phyloP scores from a whole-genome alignment of 2,329 filamentous ascomycete species.

The Penicillium sp. region DNA sequence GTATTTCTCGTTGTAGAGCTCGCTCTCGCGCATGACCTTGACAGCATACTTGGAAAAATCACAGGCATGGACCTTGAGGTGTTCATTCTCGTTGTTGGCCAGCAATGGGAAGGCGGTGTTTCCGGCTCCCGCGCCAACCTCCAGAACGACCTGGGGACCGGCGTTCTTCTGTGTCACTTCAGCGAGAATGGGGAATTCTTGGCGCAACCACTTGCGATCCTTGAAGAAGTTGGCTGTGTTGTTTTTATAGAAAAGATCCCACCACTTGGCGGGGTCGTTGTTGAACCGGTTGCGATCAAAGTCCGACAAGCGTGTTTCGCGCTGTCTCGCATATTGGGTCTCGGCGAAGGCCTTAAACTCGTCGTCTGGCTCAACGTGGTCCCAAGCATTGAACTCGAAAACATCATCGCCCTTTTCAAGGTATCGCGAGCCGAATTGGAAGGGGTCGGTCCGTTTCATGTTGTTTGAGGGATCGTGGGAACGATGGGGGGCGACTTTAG shows the following conservation, averaged over 20 bases:
- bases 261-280: conserved; percentile 87
- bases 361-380: conserved; percentile 91
- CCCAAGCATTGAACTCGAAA: conserved; percentile 98
- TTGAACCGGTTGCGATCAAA: conserved; percentile 94
- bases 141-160: conserved; percentile 69
- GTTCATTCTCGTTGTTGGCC: conserved; percentile 75
- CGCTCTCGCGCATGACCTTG: conserved; percentile 80
- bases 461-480: conserved; percentile 69
- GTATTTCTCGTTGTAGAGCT: conserved; percentile 66
- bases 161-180: conserved; percentile 69
- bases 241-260: conserved; percentile 98
- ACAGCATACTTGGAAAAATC: conserved; percentile 96
- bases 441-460: conserved; percentile 84
- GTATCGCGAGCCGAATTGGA: conserved; percentile 88
- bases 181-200: conserved; percentile 89
- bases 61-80: conserved; percentile 83
- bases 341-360: conserved; percentile 83
- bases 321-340: conserved; percentile 79
- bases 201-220: conserved; percentile 92
- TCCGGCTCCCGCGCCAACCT: conserved; percentile 91
- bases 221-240: conserved; percentile 99
- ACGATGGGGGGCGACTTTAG: conserved; percentile 56
- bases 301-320: conserved; percentile 80
- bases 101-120: conserved; percentile 95
- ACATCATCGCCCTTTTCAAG: conserved; percentile 83